Base-by-base conservation (phyloP, 2,329 filamentous ascomycete genomes). In the Penicillium thymicola region DNA sequence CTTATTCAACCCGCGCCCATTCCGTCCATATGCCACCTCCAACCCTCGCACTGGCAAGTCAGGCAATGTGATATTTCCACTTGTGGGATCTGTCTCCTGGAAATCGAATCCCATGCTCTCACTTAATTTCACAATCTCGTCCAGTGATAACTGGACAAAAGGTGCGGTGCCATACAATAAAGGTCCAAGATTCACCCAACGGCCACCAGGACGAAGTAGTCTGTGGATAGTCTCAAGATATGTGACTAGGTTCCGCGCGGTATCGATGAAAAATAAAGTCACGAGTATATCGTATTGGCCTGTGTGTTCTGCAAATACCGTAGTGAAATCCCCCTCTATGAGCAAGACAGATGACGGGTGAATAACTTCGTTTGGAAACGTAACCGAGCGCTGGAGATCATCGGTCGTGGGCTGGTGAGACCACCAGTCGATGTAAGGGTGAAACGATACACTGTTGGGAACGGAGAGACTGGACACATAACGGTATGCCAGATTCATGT, bases 191-290 rank as follows among this genome's bases (percentile, higher is more conserved):
- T 85, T 85, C 25, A 85, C 68, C 82, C 82, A 85, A 36, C 73
- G 66, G 0, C 82, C 82, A 0, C 81, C 81, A 0, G 67, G 65
- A 42, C 71, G 75, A 3, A 85, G 72, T 0, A 82, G 62, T 0
- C 66, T 67, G 48, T 79, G 72, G 42, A 84, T 84, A 0, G 77
- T 82, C 36, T 85, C 81, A 6, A 85, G 72, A 58, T 85, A 85
- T 0, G 64, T 70, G 65, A 84, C 74, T 1, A 84, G 66, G 52
- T 85, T 85, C 0, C 81, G 76, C 0, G 83, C 82, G 0, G 82
- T 85, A 63, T 85, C 83, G 60, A 85, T 84, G 69, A 85, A 85
- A 70, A 85, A 85, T 42, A 84, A 77, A 0, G 83, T 84, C 0
- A 84, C 67, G 0, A 85, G 68, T 0, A 77, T 72, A 51, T 85